These are phyloP conservation scores for Nicotiana undulata DNA, from an alignment of 257 asterid species.

Conservation along the genomic window DNA sequence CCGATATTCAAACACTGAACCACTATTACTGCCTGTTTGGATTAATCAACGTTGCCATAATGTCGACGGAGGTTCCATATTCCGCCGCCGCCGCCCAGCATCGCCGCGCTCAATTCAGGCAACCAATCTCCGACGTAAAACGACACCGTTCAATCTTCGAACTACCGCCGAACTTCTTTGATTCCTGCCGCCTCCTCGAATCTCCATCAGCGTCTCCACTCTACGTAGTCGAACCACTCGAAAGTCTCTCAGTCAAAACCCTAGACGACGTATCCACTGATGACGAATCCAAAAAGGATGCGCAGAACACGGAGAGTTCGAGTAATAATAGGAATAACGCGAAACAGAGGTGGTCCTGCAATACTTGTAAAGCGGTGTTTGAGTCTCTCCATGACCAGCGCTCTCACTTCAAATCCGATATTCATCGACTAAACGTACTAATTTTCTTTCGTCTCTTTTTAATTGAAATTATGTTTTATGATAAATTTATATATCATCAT, in stretches of 20 bases:
- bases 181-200: slow-evolving; percentile 68
- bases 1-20: not conserved
- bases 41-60: not conserved
- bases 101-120: slow-evolving; percentile 12
- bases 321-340: not conserved
- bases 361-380: slow-evolving; percentile 80
- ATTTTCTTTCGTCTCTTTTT: not conserved
- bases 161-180: slow-evolving; percentile 49
- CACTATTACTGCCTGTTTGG: not conserved
- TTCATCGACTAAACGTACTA: slow-evolving; percentile 84
- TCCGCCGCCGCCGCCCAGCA: not conserved
- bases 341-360: slow-evolving; percentile 89
- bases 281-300: not conserved
- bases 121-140: slow-evolving; percentile 31
- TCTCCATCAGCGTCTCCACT: slow-evolving; percentile 38
- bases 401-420: slow-evolving; percentile 83
- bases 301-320: slow-evolving; percentile 8
- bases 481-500: not conserved
- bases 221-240: slow-evolving; percentile 15
- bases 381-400: slow-evolving; percentile 91
- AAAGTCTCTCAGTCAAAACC: slow-evolving; percentile 5
- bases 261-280: slow-evolving; percentile 20
- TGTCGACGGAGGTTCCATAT: slow-evolving; percentile 10
- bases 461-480: not conserved
- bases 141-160: slow-evolving; percentile 66